These are phyloP conservation scores for Paramecium tetraurelia DNA, from an alignment of 73 alveolate genomes.

Conservation along the genomic window DNA sequence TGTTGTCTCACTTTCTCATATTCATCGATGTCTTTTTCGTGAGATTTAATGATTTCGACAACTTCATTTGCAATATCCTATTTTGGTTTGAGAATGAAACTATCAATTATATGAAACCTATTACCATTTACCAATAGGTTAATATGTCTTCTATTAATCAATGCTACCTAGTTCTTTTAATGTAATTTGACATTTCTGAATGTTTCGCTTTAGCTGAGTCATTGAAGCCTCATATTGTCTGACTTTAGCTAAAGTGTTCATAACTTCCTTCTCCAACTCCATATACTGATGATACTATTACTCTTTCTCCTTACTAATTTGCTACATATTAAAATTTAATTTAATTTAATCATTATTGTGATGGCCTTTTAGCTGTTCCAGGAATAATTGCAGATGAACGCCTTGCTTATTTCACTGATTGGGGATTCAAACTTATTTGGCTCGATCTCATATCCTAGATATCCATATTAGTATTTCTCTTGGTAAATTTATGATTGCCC, in stretches of 20 bases:
- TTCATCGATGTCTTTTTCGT: conserved; percentile 39
- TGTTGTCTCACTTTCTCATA: conserved; percentile 18
- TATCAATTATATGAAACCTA: neutral
- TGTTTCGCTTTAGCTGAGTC: neutral
- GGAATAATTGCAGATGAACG: conserved; percentile 18
- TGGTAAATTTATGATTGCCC: neutral
- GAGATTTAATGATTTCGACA: neutral
- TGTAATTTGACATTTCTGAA: conserved; percentile 13
- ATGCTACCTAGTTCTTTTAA: neutral
- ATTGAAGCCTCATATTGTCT: conserved; percentile 14
- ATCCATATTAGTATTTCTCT: conserved; percentile 32
- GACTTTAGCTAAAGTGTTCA: neutral
- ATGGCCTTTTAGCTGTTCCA: conserved; percentile 24
- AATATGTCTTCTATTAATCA: neutral
- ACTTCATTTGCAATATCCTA: conserved; percentile 17
- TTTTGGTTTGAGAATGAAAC: conserved; percentile 36
- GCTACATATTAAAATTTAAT: neutral
- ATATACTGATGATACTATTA: neutral
- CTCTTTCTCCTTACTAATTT: conserved; percentile 14
- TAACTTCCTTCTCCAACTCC: conserved; percentile 43
- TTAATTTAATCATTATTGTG: conserved; percentile 1
- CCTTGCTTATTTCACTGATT: neutral
- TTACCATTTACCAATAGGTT: conserved; percentile 43
- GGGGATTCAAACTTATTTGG: neutral
- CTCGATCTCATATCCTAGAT: neutral